These are phyloP conservation scores for Neoconidiobolus thromboides DNA, from an alignment of 371 early-diverging fungal genomes.

Conservation along the genomic window DNA sequence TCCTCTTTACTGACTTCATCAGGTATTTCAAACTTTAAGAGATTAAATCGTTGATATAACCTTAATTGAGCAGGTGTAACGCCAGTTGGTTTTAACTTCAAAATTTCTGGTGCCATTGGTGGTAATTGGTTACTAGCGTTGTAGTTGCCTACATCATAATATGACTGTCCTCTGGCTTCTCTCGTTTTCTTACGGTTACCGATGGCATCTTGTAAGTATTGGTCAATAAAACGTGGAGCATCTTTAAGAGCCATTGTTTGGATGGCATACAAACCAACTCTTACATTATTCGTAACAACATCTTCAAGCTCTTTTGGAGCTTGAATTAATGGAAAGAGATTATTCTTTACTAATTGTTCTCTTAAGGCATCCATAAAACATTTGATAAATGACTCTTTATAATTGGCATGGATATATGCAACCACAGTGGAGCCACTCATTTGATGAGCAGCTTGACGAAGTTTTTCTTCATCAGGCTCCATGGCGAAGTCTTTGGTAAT, in stretches of 20 bases:
- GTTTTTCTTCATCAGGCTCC: slow-evolving; percentile 79
- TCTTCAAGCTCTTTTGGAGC: slow-evolving; percentile 52
- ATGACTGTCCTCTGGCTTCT: slow-evolving; percentile 65
- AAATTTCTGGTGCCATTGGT: slow-evolving; percentile 59
- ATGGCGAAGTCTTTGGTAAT: slow-evolving; percentile 83
- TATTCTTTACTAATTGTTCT: slow-evolving; percentile 69
- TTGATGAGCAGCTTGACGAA: slow-evolving; percentile 78
- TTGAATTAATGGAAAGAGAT: slow-evolving; percentile 58
- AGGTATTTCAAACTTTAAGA: no score
- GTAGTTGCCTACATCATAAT: slow-evolving; percentile 63
- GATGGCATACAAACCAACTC: slow-evolving; percentile 73
- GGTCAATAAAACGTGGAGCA: slow-evolving; percentile 70
- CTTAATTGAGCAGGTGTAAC: slow-evolving; percentile 52
- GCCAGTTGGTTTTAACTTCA: slow-evolving; percentile 63
- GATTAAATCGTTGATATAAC: slow-evolving; percentile 43
- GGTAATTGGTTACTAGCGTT: slow-evolving; percentile 38
- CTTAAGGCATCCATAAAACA: slow-evolving; percentile 18
- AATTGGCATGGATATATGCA: slow-evolving; percentile 72
- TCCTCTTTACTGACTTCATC: no score
- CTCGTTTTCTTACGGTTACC: slow-evolving; percentile 62
- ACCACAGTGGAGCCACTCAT: slow-evolving; percentile 82
- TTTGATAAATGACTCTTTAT: slow-evolving; percentile 82
- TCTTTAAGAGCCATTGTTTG: slow-evolving; percentile 88
- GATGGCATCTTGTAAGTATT: slow-evolving; percentile 42
- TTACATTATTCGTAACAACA: slow-evolving; percentile 76